Conservation (phyloP, 2,329 filamentous ascomycete genomes). For the Fusarium robinianum region DNA sequence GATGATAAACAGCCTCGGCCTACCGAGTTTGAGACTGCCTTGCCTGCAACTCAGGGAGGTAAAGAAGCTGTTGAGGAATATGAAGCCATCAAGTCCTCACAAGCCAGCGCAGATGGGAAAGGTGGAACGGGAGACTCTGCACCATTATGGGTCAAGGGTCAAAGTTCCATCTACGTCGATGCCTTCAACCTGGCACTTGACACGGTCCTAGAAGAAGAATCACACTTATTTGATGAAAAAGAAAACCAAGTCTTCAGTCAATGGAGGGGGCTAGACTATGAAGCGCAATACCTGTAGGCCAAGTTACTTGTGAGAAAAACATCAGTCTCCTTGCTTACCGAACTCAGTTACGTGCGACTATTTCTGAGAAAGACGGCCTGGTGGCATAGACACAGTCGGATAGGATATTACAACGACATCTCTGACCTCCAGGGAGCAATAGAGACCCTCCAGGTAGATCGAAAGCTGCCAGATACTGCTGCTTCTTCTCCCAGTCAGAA, state of each 20-base stretch:
- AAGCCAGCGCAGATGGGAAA: conserved; percentile 44
- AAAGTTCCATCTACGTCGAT: conserved; percentile 93
- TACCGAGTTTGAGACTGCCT: conserved; percentile 54
- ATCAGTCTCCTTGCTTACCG: conserved; percentile 13
- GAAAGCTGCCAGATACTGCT: conserved; percentile 58
- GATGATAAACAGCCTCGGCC: conserved; percentile 22
- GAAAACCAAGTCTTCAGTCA: conserved; percentile 77
- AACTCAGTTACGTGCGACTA: conserved; percentile 78
- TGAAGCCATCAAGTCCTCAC: conserved; percentile 67
- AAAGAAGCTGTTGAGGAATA: conserved; percentile 79
- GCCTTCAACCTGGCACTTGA: conserved; percentile 93
- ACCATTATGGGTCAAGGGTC: conserved; percentile 68
- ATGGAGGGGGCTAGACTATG: conserved; percentile 77
- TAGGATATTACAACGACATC: conserved; percentile 85
- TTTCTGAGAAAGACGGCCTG: conserved; percentile 90
- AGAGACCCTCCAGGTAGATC: conserved; percentile 61
- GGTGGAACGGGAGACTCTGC: conserved; percentile 48
- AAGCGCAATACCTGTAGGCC: conserved; percentile 85
- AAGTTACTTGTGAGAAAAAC: not conserved
- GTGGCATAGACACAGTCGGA: conserved; percentile 81
- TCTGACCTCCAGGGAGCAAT: conserved; percentile 72
- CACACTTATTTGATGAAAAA: conserved; percentile 80
- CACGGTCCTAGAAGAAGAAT: conserved; percentile 87
- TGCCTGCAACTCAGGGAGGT: conserved; percentile 69
- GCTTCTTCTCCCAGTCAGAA: conserved; percentile 19